These are phyloP conservation scores for Davidsoniella neocaledoniae DNA, from an alignment of 2,329 filamentous ascomycete genomes.

Conservation along the genomic window DNA sequence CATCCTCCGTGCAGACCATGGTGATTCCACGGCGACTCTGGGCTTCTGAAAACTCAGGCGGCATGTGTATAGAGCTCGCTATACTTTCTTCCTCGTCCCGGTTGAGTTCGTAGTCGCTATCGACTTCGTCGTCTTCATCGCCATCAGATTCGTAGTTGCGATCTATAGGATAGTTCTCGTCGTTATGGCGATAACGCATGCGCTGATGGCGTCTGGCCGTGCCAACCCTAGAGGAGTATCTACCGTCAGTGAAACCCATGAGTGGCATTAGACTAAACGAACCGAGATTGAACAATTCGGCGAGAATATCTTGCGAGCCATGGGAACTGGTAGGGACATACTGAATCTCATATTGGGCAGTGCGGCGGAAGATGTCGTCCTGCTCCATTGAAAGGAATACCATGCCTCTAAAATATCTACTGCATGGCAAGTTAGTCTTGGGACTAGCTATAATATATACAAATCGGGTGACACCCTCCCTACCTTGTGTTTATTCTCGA, in stretches of 20 bases:
- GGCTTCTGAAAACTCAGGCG: no score
- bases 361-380: constrained; percentile 57
- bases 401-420: constrained; percentile 42
- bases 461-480: neutral
- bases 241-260: no score
- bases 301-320: no score
- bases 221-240: no score
- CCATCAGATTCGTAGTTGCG: neutral
- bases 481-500: neutral
- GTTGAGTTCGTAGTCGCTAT: constrained; percentile 18
- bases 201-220: constrained; percentile 1
- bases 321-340: constrained; percentile 25
- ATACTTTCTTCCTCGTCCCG: constrained; percentile 22
- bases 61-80: no score
- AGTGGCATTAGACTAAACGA: no score
- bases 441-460: neutral
- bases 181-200: constrained; percentile 26
- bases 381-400: constrained; percentile 79
- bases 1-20: constrained; percentile 21
- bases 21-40: constrained; percentile 22
- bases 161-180: constrained; percentile 15
- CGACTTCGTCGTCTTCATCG: constrained; percentile 22
- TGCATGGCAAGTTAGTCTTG: neutral
- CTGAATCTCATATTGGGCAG: constrained; percentile 58
- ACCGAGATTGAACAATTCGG: no score